phyloP scores from a whole-genome alignment of 495 filamentous ascomycete species.

The Aspergillus heteromorphus region DNA sequence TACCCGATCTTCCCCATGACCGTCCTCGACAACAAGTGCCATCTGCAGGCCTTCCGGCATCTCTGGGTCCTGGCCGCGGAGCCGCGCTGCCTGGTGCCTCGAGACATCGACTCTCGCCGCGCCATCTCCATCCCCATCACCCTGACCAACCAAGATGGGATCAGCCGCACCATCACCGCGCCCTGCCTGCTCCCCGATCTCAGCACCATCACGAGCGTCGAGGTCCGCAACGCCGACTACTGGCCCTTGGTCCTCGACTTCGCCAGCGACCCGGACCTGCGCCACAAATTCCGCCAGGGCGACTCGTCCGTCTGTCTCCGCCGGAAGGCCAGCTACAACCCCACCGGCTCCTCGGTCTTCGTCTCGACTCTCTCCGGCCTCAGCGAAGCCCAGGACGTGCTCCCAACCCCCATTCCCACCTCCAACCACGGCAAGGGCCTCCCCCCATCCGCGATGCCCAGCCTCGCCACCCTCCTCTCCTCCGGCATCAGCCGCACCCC shows the following conservation, averaged over 20 bases:
- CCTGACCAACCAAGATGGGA: conserved; percentile 47
- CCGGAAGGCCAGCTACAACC: conserved; percentile 64
- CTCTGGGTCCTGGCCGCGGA: conserved; percentile 96
- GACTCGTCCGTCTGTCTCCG: conserved; percentile 79
- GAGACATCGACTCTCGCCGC: conserved; percentile 75
- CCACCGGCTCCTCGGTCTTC: conserved; percentile 64
- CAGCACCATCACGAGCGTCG: conserved; percentile 57
- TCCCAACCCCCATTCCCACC: conserved; percentile 22
- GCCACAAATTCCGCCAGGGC: conserved; percentile 60
- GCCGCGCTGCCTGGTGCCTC: conserved; percentile 76
- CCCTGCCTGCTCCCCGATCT: conserved; percentile 86
- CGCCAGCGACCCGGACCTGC: conserved; percentile 51
- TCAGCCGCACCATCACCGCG: conserved; percentile 40
- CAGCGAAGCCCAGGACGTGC: conserved; percentile 37
- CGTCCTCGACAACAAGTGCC: conserved; percentile 87
- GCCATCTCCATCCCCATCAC: conserved; percentile 69
- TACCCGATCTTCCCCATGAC: conserved; percentile 87
- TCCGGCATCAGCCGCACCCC: conserved; percentile 27
- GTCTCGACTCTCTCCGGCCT: conserved; percentile 58
- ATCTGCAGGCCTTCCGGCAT: conserved; percentile 95
- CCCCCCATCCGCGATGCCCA: conserved; percentile 24
- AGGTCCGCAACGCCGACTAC: conserved; percentile 65
- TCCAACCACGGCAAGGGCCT: conserved; percentile 29
- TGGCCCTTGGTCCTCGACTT: conserved; percentile 87
- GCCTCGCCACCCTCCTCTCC: conserved; percentile 16